These are phyloP conservation scores for Candida manassasensis DNA, from an alignment of 805 yeast species.

Conservation along the genomic window DNA sequence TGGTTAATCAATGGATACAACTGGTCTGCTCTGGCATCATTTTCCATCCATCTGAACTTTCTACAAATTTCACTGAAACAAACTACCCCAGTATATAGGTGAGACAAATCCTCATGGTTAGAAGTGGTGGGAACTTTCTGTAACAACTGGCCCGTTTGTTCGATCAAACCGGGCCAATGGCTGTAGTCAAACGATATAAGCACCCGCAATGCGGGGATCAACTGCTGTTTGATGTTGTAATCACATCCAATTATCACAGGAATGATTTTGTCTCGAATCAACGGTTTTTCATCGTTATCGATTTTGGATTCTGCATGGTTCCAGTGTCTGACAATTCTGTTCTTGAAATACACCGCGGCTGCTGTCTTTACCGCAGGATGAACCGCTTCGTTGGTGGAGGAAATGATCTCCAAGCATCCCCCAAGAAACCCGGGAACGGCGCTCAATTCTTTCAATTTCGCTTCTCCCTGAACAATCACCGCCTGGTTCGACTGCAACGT, in stretches of 20 bases:
- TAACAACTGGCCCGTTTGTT: constrained; percentile 27
- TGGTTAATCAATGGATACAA: constrained; percentile 44
- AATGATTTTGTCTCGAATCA: constrained; percentile 64
- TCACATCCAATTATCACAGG: constrained; percentile 48
- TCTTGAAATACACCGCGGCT: constrained; percentile 80
- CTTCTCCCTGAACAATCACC: constrained; percentile 66
- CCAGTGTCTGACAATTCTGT: constrained; percentile 68
- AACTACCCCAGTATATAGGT: constrained; percentile 60
- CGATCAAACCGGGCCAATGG: constrained; percentile 35
- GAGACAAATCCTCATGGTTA: constrained; percentile 17
- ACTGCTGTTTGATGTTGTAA: constrained; percentile 33
- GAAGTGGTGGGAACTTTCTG: constrained; percentile 17
- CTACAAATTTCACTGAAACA: constrained; percentile 67
- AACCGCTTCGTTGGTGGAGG: constrained; percentile 8
- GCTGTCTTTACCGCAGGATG: constrained; percentile 51
- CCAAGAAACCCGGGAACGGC: constrained; percentile 67
- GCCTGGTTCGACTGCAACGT: constrained; percentile 66
- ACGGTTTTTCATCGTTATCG: constrained; percentile 68
- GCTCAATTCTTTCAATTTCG: constrained; percentile 54
- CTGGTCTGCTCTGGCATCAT: constrained; percentile 35
- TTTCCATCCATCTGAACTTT: constrained; percentile 66
- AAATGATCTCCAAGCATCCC: constrained; percentile 74
- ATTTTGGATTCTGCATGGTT: constrained; percentile 26
- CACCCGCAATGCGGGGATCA: constrained; percentile 31
- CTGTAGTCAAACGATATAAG: constrained; percentile 29